Percentiles rank a stretch among this genome's conserved stretches.
Evolutionary conservation across 108 stramenopile species (phyloP).

Genomic region (Pseudonitzschia multiseries): DNA sequence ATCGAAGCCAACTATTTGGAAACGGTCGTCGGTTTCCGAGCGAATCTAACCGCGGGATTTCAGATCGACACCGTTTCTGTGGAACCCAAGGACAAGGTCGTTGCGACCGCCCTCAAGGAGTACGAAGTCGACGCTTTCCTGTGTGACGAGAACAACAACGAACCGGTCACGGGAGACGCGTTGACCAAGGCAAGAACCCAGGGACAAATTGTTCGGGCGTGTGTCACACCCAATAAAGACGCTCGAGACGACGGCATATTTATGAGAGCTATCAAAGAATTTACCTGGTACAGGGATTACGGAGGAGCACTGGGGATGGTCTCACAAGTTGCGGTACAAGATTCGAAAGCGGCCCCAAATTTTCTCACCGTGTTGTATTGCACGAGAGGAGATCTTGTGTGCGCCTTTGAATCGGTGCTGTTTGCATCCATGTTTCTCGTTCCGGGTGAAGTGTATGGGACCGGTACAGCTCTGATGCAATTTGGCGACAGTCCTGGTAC

Average conservation of each 20-base stretch:
- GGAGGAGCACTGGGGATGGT: not conserved
- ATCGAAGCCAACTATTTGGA: slow-evolving; percentile 28
- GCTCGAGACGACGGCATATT: slow-evolving; percentile 9
- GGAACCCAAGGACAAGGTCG: slow-evolving; percentile 11
- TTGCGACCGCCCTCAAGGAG: slow-evolving; percentile 6
- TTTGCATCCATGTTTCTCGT: slow-evolving; percentile 18
- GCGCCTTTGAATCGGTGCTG: slow-evolving; percentile 20
- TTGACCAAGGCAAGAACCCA: slow-evolving; percentile 2
- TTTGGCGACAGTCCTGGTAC: slow-evolving; percentile 1
- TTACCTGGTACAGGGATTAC: slow-evolving; percentile 10
- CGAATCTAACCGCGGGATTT: slow-evolving; percentile 19
- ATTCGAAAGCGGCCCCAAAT: slow-evolving; percentile 9
- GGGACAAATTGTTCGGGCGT: slow-evolving; percentile 17
- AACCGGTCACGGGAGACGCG: not conserved
- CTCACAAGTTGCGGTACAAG: slow-evolving; percentile 19
- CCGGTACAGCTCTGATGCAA: slow-evolving; percentile 22
- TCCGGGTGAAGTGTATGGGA: slow-evolving; percentile 18
- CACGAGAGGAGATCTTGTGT: not conserved
- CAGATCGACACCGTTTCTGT: not conserved
- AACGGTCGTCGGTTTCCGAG: slow-evolving; percentile 18
- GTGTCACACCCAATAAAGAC: slow-evolving; percentile 13
- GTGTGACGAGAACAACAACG: slow-evolving; percentile 7
- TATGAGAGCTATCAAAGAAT: slow-evolving; percentile 20
- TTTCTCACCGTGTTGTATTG: slow-evolving; percentile 9
- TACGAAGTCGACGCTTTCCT: slow-evolving; percentile 17